Conservation (phyloP, 192 early-diverging fungal species). For the Coemansia sp. region DNA sequence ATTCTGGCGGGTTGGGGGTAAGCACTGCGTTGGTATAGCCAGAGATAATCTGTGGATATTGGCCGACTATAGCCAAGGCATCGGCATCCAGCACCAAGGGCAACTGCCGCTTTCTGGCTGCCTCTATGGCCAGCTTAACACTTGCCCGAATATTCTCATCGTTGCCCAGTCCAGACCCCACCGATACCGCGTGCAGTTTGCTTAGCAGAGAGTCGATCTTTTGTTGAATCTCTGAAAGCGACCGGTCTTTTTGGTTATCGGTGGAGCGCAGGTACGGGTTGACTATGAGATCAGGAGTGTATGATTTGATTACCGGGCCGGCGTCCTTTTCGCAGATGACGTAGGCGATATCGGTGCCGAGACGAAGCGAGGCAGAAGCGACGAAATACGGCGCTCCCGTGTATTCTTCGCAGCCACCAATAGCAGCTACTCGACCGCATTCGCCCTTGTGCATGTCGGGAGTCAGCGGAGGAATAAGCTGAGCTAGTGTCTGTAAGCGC, state of each 20-base stretch:
- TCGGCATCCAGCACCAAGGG: conserved; percentile 95
- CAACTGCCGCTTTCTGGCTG: conserved; percentile 60
- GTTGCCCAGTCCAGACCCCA: conserved; percentile 90
- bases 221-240: conserved; percentile 44
- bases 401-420: conserved; percentile 59
- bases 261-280: conserved; percentile 73
- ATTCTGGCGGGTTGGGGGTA: conserved; percentile 90
- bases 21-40: conserved; percentile 74
- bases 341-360: conserved; percentile 84
- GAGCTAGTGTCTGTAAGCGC: conserved; percentile 41
- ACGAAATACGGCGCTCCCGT: conserved; percentile 93
- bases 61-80: conserved; percentile 73
- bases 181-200: conserved; percentile 78
- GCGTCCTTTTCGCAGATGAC: conserved; percentile 84
- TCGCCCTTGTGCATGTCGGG: conserved; percentile 47
- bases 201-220: conserved; percentile 57
- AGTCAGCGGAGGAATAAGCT: conserved; percentile 46
- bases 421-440: conserved; percentile 36
- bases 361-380: conserved; percentile 18
- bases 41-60: conserved; percentile 65
- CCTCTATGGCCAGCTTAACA: conserved; percentile 65
- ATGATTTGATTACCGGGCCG: conserved; percentile 72
- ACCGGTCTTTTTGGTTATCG: conserved; percentile 17
- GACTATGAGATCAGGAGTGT: conserved; percentile 88
- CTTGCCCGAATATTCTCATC: conserved; percentile 65